Evolutionary conservation across 2,329 filamentous ascomycete species (phyloP).

Genomic region (Aciculosporium take): DNA sequence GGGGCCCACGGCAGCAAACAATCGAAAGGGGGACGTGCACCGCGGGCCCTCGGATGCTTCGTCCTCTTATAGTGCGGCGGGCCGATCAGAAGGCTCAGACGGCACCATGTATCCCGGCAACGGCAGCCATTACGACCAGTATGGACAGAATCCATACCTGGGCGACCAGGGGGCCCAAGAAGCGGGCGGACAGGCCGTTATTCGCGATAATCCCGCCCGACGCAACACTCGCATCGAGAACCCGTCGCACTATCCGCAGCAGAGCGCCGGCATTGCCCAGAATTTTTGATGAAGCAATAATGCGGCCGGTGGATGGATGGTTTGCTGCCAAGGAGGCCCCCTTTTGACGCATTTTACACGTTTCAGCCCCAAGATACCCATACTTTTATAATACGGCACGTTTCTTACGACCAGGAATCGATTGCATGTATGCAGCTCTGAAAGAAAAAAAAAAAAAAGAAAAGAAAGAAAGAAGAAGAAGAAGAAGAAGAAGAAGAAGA

Average conservation of each 20-base stretch:
- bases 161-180: slow-evolving; percentile 30
- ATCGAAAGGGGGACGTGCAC: slow-evolving; percentile 56
- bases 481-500: too few species aligned
- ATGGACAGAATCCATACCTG: slow-evolving; percentile 41
- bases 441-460: too few species aligned
- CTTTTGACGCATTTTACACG: too few species aligned
- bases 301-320: slow-evolving; percentile 2
- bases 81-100: slow-evolving; percentile 57
- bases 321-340: too few species aligned
- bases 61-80: slow-evolving; percentile 78
- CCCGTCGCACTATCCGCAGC: slow-evolving; percentile 74
- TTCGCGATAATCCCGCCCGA: slow-evolving; percentile 81
- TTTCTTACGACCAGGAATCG: too few species aligned
- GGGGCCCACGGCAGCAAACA: slow-evolving; percentile 54
- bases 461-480: too few species aligned
- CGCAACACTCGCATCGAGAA: slow-evolving; percentile 93
- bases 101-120: slow-evolving; percentile 32
- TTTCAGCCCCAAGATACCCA: too few species aligned
- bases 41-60: slow-evolving; percentile 91
- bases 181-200: slow-evolving; percentile 55
- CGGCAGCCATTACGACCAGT: slow-evolving; percentile 43
- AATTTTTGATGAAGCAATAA: slow-evolving; percentile 55
- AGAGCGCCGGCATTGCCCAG: slow-evolving; percentile 89
- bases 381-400: too few species aligned
- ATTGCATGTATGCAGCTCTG: too few species aligned